Conservation (phyloP, 768 basidiomycete species). For the Podaxis pistillaris region DNA sequence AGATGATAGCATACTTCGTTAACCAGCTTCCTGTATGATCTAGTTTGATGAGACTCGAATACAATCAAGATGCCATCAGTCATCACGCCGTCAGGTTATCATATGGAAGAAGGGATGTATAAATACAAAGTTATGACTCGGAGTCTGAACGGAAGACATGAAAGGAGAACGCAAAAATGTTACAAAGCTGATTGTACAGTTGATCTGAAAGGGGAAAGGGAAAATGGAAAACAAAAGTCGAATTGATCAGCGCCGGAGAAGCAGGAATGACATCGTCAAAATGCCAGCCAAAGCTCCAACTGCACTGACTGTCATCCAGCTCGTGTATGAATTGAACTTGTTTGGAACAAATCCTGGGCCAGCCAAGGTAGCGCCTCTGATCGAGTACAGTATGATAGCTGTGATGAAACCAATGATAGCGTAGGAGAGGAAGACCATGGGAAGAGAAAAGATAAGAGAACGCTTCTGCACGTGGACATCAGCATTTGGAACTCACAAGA, state of each 20-base stretch:
- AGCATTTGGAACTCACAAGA: not conserved
- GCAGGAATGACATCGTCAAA: slow-evolving; percentile 50
- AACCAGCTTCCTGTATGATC: not conserved
- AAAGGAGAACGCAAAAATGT: not conserved
- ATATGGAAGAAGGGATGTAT: not conserved
- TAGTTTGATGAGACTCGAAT: not conserved
- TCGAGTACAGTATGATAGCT: slow-evolving; percentile 64
- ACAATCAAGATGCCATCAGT: not conserved
- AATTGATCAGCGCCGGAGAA: slow-evolving; percentile 21
- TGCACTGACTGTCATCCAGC: slow-evolving; percentile 61
- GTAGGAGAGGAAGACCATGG: slow-evolving; percentile 72
- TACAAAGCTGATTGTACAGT: not conserved
- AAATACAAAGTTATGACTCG: not conserved
- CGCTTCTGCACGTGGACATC: slow-evolving; percentile 40
- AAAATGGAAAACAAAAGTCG: not conserved
- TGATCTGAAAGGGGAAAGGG: not conserved
- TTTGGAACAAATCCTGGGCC: slow-evolving; percentile 23
- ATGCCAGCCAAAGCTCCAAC: slow-evolving; percentile 65
- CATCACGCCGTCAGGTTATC: not conserved
- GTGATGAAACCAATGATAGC: slow-evolving; percentile 67
- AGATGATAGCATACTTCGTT: not conserved
- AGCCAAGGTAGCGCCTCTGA: slow-evolving; percentile 48
- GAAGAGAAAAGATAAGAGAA: slow-evolving; percentile 66
- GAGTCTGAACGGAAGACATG: not conserved
- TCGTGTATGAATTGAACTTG: not conserved